These are phyloP conservation scores for Aspergillus ibericus DNA, from an alignment of 2,329 filamentous ascomycete species.

Conservation along the genomic window DNA sequence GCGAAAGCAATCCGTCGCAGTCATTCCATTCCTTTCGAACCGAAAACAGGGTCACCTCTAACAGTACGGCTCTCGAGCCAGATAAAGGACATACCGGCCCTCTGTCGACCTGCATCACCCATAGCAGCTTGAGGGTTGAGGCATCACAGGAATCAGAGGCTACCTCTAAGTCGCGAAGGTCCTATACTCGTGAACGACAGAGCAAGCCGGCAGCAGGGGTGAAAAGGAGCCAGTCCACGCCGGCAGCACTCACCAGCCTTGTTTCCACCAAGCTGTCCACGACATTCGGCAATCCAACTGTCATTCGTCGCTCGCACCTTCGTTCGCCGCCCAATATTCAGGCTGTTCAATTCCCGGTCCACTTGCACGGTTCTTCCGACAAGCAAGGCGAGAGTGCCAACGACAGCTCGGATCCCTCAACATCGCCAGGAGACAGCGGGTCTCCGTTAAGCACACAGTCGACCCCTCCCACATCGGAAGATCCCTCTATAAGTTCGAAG, in stretches of 20 bases:
- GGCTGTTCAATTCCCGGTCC: slow-evolving; percentile 19
- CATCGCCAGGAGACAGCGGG: slow-evolving; percentile 26
- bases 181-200: neutral
- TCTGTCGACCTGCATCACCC: neutral
- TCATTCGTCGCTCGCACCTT: slow-evolving; percentile 40
- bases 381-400: slow-evolving; percentile 30
- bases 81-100: neutral
- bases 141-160: neutral
- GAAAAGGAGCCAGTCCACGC: slow-evolving; percentile 24
- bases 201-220: neutral
- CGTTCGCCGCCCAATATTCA: slow-evolving; percentile 35
- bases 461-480: slow-evolving; percentile 38
- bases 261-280: slow-evolving; percentile 41
- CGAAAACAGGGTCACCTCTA: neutral
- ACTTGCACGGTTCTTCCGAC: slow-evolving; percentile 12
- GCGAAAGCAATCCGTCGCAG: neutral
- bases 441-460: slow-evolving; percentile 34
- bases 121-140: neutral
- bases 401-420: slow-evolving; percentile 37
- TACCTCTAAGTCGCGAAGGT: neutral
- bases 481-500: slow-evolving; percentile 22
- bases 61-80: neutral
- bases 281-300: slow-evolving; percentile 42
- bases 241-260: slow-evolving; percentile 33
- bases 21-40: slow-evolving; percentile 1